Conservation (phyloP, 1,284 basidiomycete genomes). For the Papiliotrema nemorosa region DNA sequence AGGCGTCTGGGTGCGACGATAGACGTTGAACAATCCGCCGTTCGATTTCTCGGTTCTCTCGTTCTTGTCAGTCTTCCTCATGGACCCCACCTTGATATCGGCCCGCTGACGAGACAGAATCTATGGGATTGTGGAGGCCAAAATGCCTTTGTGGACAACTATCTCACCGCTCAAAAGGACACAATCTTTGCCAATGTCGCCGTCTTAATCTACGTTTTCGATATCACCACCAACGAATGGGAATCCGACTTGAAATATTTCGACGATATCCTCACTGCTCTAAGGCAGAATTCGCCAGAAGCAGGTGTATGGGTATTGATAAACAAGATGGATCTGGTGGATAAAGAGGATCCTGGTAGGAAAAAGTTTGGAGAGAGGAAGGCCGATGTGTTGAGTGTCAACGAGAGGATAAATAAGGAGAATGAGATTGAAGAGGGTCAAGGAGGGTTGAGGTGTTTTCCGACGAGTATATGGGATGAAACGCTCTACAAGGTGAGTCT, state of each 20-base stretch:
- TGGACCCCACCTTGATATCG: not conserved
- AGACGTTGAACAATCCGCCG: conserved; percentile 96
- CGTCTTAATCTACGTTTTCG: conserved; percentile 97
- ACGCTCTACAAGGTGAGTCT: conserved; percentile 83
- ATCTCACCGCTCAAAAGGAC: conserved; percentile 80
- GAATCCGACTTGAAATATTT: conserved; percentile 76
- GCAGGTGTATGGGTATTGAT: conserved; percentile 86
- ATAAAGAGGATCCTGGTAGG: conserved; percentile 57
- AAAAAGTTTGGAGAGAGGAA: conserved; percentile 65
- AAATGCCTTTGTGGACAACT: conserved; percentile 95
- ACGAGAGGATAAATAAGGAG: conserved; percentile 50
- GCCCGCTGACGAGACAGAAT: conserved; percentile 52
- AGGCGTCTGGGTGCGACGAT: conserved; percentile 91
- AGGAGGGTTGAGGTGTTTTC: conserved; percentile 55
- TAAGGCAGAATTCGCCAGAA: conserved; percentile 60
- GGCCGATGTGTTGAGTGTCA: conserved; percentile 64
- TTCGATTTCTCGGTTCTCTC: conserved; percentile 78
- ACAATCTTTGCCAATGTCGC: conserved; percentile 95
- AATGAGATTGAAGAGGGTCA: not conserved
- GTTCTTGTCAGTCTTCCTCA: conserved; percentile 32
- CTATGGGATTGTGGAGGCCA: conserved; percentile 99
- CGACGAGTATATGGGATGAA: conserved; percentile 98
- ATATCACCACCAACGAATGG: conserved; percentile 69
- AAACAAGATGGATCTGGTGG: conserved; percentile 87
- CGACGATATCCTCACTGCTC: conserved; percentile 74